Base-by-base conservation (phyloP, 1,139 yeast genomes). In the Yarrowia galli region DNA sequence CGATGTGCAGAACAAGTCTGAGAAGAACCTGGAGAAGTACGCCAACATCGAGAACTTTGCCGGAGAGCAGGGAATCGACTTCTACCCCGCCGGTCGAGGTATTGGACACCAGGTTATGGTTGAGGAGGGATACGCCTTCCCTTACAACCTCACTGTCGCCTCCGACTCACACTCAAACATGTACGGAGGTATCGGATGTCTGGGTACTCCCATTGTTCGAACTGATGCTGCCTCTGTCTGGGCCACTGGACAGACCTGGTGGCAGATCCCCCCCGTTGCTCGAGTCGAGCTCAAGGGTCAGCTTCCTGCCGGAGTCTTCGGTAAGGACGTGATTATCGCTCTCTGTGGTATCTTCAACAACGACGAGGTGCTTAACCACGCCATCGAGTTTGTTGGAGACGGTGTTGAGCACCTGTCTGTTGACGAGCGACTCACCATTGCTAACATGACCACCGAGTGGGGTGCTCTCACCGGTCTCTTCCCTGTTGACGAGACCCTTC, bases 191-290 rank as follows among this genome's bases (percentile, higher is more conserved):
- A 83, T 95, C 56, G 99, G 98, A 22, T 82, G 97, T 32, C 82
- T 96, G 70, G 99, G 99, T 65, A 96, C 99, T 0, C 98, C 99
- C 3, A 90, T 95, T 69, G 99, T 95, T 69, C 86, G 99, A 79
- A 96, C 99, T 0, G 99, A 95, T 79, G 99, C 98, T 23, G 99
- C 99, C 1, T 88, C 98, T 8, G 95, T 96, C 73, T 95, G 99
- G 99, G 98, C 99, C 18, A 95, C 99, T 0, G 98, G 98, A 56
- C 97, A 92, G 80, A 96, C 99, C 4, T 95, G 99, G 99, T 95
- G 99, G 99, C 99, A 96, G 85, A 91, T 95, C 69, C 99, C 99
- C 5, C 99, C 99, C 1, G 98, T 95, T 25, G 99, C 99, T 51
- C 88, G 88, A 75, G 98, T 95, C 15, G 97, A 91, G 78, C 84